phyloP scores from a whole-genome alignment of 164 flowering plant genomes.

The Vitis riparia region DNA sequence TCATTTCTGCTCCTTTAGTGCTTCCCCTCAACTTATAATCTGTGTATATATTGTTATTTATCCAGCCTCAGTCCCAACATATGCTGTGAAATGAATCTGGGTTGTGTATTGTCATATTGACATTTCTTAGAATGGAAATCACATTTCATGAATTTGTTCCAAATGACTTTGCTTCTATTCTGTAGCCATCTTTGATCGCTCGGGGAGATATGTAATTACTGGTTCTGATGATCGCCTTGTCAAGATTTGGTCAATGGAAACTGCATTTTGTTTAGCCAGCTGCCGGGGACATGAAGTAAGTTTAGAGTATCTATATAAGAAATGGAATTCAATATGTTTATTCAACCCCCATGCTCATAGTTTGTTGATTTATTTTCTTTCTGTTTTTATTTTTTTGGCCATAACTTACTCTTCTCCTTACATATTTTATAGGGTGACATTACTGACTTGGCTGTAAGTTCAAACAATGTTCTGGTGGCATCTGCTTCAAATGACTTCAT shows the following conservation, averaged over 20 bases:
- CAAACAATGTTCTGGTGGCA: constrained; percentile 87
- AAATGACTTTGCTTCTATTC: constrained; percentile 1
- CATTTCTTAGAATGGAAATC: neutral
- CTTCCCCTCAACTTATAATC: neutral
- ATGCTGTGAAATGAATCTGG: neutral
- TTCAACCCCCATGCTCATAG: neutral
- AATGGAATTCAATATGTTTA: neutral
- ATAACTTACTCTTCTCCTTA: neutral
- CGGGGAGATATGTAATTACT: constrained; percentile 91
- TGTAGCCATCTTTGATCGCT: constrained; percentile 90
- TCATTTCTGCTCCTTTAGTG: neutral
- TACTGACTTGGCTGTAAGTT: constrained; percentile 95
- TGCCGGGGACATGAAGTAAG: constrained; percentile 99
- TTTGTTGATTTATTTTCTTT: neutral
- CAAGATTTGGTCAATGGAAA: constrained; percentile 98
- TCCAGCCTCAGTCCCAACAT: neutral
- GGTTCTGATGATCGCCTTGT: constrained; percentile 99
- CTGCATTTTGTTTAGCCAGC: constrained; percentile 90
- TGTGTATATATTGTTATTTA: neutral
- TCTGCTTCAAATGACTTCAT: constrained; percentile 91
- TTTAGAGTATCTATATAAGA: constrained; percentile 6
- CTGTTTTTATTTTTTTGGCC: neutral
- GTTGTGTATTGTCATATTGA: neutral
- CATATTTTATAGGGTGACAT: constrained; percentile 74
- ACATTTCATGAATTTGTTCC: neutral